Evolutionary conservation across 805 yeast genomes (phyloP).

Genomic region (Ogataea chonburiensis): DNA sequence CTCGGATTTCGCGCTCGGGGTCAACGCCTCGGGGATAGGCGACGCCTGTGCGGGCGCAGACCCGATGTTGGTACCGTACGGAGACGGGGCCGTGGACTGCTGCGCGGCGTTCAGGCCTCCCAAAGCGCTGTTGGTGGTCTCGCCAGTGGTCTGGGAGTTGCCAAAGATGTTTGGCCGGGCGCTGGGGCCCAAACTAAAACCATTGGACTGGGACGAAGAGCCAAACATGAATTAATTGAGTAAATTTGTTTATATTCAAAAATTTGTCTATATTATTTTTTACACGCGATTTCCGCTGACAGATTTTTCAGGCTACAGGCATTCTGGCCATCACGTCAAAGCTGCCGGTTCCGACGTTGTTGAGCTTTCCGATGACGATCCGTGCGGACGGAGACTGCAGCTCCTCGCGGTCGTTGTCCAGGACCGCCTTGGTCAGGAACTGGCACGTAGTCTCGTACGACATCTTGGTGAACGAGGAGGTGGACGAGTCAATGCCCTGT

Average conservation of each 20-base stretch:
- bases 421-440: slow-evolving; percentile 92
- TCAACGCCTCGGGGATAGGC: slow-evolving; percentile 34
- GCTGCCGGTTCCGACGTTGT: slow-evolving; percentile 93
- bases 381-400: slow-evolving; percentile 91
- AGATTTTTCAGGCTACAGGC: slow-evolving; percentile 31
- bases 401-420: slow-evolving; percentile 86
- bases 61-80: slow-evolving; percentile 28
- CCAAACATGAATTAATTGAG: slow-evolving; percentile 28
- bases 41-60: slow-evolving; percentile 10
- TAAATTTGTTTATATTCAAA: slow-evolving; percentile 7
- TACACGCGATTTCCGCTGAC: slow-evolving; percentile 8
- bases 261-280: slow-evolving; percentile 10
- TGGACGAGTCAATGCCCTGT: slow-evolving; percentile 95
- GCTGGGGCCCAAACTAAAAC: no score
- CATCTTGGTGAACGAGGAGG: slow-evolving; percentile 98
- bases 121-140: slow-evolving; percentile 19
- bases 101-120: slow-evolving; percentile 8
- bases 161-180: slow-evolving; percentile 27
- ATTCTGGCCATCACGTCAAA: slow-evolving; percentile 71
- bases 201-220: slow-evolving; percentile 22
- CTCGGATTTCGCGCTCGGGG: slow-evolving; percentile 18
- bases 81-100: slow-evolving; percentile 20
- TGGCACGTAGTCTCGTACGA: slow-evolving; percentile 98
- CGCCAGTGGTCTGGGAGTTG: slow-evolving; percentile 26
- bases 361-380: slow-evolving; percentile 86